Evolutionary conservation across 2,329 filamentous ascomycete species (phyloP), one percentile per base, ranked within the genome.

Genomic region (Emmonsiellopsis sp.): DNA sequence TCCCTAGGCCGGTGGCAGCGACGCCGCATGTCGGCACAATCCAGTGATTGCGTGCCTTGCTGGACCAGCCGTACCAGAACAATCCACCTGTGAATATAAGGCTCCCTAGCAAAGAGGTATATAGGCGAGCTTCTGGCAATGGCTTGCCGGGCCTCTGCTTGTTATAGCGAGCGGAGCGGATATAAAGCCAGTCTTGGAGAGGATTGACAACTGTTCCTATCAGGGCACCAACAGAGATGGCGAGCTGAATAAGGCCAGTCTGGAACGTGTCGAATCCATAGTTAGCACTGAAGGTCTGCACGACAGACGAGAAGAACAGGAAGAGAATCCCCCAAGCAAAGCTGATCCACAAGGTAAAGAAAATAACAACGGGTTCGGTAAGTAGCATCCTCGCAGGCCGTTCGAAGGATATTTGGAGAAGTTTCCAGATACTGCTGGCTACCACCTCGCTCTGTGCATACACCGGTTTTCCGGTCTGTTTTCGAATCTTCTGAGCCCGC

Each of bases 281-380:
- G 48, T 67, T 70, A 9, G 61, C 47, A 41, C 60, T 63, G 56
- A 71, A 74, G 0, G 70, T 73, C 52, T 73, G 70, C 0, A 67
- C 65, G 1, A 74, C 68, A 7, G 64, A 68, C 31, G 62, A 65
- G 56, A 73, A 73, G 63, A 73, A 73, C 0, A 74, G 62, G 55
- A 70, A 75, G 0, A 74, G 58, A 26, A 73, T 73, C 1, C 71
- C 71, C 70, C 70, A 73, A 0, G 72, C 70, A 54, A 75, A 75
- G 32, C 63, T 67, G 43, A 73, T 70, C 72, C 71, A 75, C 0
- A 74, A 59, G 0, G 71, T 74, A 61, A 76, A 72, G 51, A 69
- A 73, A 2, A 59, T 68, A 5, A 74, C 67, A 1, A 76, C 68
- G 0, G 71, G 72, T 32, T 74, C 70, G 2, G 71, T 73, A 16